These are phyloP conservation scores for Malbranchea zuffiana DNA, from an alignment of 2,329 filamentous ascomycete genomes.

Conservation along the genomic window DNA sequence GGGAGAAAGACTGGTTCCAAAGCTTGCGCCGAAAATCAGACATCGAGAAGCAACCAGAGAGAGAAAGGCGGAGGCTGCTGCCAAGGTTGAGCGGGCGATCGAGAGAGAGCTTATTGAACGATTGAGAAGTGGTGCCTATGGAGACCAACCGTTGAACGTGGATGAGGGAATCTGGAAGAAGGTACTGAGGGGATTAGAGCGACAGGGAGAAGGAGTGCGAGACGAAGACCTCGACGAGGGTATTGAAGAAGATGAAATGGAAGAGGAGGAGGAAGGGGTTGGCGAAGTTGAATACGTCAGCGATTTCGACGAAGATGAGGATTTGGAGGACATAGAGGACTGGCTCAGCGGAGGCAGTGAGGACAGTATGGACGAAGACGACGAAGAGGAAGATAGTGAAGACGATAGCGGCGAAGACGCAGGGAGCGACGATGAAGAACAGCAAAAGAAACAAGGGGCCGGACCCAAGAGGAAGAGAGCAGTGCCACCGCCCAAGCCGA, in stretches of 20 bases:
- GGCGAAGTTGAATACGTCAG: slow-evolving; percentile 85
- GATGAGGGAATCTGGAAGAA: slow-evolving; percentile 96
- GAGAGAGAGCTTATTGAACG: slow-evolving; percentile 90
- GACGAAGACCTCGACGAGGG: slow-evolving; percentile 86
- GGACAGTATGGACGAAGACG: slow-evolving; percentile 39
- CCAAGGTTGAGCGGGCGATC: slow-evolving; percentile 91
- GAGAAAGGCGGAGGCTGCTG: slow-evolving; percentile 66
- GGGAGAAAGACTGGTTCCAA: slow-evolving; percentile 78
- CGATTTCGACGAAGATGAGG: slow-evolving; percentile 67
- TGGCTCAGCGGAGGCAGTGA: slow-evolving; percentile 65
- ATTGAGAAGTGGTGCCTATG: slow-evolving; percentile 83
- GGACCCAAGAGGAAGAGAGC: slow-evolving; percentile 48
- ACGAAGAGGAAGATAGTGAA: slow-evolving; percentile 49
- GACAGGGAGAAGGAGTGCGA: slow-evolving; percentile 66
- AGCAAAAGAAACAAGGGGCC: slow-evolving; percentile 34
- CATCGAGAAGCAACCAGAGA: slow-evolving; percentile 65
- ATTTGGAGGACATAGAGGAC: slow-evolving; percentile 91
- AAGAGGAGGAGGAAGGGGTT: slow-evolving; percentile 57
- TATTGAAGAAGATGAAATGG: slow-evolving; percentile 65
- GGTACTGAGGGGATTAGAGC: slow-evolving; percentile 82
- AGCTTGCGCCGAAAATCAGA: slow-evolving; percentile 80
- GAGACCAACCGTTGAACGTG: slow-evolving; percentile 86
- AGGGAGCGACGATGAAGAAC: slow-evolving; percentile 43
- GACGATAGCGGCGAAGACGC: slow-evolving; percentile 47
- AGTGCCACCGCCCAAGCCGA: slow-evolving; percentile 43